Evolutionary conservation across 495 filamentous ascomycete genomes (phyloP), one percentile per base, ranked within the genome.

Genomic region (Recurvomyces mirabilis): DNA sequence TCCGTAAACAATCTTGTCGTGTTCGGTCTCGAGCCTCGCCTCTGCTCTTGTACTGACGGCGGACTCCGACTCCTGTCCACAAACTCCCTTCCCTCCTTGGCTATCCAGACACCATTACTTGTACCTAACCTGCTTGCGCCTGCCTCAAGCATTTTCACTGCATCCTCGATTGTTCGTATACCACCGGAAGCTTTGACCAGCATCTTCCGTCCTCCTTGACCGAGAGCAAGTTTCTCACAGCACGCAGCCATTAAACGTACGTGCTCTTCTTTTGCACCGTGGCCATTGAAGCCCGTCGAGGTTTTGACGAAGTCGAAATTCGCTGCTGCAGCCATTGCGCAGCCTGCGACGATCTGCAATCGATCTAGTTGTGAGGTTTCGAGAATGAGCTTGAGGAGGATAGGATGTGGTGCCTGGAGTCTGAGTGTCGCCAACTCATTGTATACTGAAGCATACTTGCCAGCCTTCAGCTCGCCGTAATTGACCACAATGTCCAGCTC

Each of bases 401-500:
- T 59, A 23, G 71, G 68, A 21, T 62, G 40, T 7, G 67, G 66
- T 15, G 71, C 71, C 15, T 70, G 69, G 4, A 65, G 64, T 12
- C 69, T 68, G 31, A 83, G 69, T 5, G 70, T 68, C 19, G 62
- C 54, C 26, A 83, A 63, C 47, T 83, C 80, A 18, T 58, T 56
- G 61, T 72, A 81, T 34, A 81, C 68, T 9, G 63, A 59, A 4
- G 43, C 50, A 59, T 78, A 81, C 18, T 59, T 21, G 17, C 51
- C 45, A 24, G 52, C 49, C 46, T 74, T 73, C 17, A 83, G 61
- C 7, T 70, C 61, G 3, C 61, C 60, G 49, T 75, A 71, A 38
- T 81, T 77, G 40, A 83, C 66, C 11, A 84, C 80, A 68, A 81
- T 75, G 52, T 84, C 80, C 13, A 83, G 64, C 53, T 84, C 80